Percentiles rank a stretch among this genome's conserved stretches.
Conservation (phyloP, 257 asterid genomes). For the Solanum commersonii region DNA sequence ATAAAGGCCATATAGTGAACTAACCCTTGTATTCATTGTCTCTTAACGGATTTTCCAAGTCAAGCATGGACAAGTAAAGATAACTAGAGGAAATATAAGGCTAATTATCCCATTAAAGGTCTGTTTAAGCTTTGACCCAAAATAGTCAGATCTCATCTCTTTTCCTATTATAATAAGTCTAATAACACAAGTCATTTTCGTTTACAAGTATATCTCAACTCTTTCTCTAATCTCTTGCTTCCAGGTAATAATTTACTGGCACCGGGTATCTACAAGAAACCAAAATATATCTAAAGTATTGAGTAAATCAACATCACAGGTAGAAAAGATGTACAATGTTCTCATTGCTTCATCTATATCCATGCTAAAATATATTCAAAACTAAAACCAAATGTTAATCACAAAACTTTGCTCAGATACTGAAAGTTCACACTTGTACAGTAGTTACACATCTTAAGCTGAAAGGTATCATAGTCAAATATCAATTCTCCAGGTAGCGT, state of each 20-base stretch:
- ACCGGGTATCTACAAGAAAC: neutral
- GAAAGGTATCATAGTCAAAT: neutral
- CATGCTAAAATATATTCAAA: neutral
- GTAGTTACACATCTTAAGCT: neutral
- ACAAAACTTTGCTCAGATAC: neutral
- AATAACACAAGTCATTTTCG: neutral
- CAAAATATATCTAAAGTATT: neutral
- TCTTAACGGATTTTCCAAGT: too few relatives aligned
- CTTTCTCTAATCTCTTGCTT: neutral
- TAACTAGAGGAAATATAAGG: too few relatives aligned
- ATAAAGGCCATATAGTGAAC: neutral
- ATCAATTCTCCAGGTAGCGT: neutral
- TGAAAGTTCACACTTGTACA: neutral
- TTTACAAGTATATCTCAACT: neutral
- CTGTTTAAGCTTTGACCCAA: neutral
- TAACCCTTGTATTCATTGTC: neutral
- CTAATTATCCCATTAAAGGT: neutral
- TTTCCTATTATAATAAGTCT: neutral
- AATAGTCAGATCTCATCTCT: neutral
- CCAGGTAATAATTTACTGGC: neutral
- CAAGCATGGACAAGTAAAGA: neutral
- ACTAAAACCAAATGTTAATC: neutral
- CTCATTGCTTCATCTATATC: neutral
- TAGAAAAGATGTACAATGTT: neutral
- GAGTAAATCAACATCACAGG: neutral